Evolutionary conservation across 2,329 filamentous ascomycete species (phyloP).

Genomic region (Akanthomyces uredinophilus): DNA sequence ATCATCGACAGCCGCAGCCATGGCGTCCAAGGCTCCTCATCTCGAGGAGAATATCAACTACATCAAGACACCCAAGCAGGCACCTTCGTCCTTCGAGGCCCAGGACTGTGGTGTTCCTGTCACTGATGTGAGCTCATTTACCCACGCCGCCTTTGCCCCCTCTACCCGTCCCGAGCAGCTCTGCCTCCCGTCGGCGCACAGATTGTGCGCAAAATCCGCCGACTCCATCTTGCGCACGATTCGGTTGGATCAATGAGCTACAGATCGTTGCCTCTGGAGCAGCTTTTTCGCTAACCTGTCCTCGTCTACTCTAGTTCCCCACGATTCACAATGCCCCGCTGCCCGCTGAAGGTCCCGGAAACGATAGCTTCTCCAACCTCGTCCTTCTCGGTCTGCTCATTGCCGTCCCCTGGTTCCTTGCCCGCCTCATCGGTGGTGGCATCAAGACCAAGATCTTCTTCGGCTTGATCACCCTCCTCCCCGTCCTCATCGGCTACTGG

Average conservation of each 20-base stretch:
- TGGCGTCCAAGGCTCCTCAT: slow-evolving; percentile 14
- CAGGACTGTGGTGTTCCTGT: slow-evolving; percentile 53
- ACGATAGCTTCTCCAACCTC: slow-evolving; percentile 81
- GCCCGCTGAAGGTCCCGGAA: slow-evolving; percentile 80
- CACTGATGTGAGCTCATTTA: slow-evolving; percentile 34
- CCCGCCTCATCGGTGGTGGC: slow-evolving; percentile 80
- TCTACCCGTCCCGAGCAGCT: neutral
- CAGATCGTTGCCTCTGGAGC: neutral
- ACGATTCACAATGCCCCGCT: slow-evolving; percentile 95
- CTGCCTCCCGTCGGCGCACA: neutral
- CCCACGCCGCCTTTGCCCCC: slow-evolving; percentile 21
- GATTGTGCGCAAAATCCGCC: neutral
- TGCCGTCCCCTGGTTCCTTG: slow-evolving; percentile 70
- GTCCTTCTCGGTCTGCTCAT: slow-evolving; percentile 66
- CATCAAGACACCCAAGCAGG: slow-evolving; percentile 35
- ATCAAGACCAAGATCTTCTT: slow-evolving; percentile 90
- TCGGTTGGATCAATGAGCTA: neutral
- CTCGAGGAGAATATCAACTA: slow-evolving; percentile 14
- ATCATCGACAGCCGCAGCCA: slow-evolving; percentile 6
- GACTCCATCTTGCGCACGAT: neutral
- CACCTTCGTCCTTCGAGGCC: slow-evolving; percentile 58
- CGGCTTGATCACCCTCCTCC: slow-evolving; percentile 68
- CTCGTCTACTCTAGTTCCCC: slow-evolving; percentile 24
- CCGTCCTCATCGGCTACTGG: slow-evolving; percentile 81
- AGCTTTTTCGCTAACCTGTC: neutral